Percentiles rank a stretch among this genome's conserved stretches.
phyloP scores from a whole-genome alignment of 345 rosid genomes.

The Salix viminalis region DNA sequence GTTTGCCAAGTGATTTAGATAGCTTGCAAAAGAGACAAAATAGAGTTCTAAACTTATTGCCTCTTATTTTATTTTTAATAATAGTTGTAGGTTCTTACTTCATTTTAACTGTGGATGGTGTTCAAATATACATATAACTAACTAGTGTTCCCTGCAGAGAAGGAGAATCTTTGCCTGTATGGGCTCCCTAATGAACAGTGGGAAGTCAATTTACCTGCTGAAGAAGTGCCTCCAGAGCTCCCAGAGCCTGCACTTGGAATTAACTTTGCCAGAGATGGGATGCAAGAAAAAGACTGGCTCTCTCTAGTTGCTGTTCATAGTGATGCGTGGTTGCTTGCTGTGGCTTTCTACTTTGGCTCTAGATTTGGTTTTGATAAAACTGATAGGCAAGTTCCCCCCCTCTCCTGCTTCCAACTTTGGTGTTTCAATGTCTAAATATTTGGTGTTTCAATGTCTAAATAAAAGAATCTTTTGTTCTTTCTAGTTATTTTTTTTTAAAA shows the following conservation, averaged over 20 bases:
- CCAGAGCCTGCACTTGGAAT: constrained; percentile 33
- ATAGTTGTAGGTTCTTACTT: background rate
- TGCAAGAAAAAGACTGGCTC: constrained; percentile 34
- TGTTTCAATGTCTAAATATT: background rate
- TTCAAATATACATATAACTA: constrained; percentile 2
- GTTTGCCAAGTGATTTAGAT: background rate
- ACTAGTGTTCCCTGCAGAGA: constrained; percentile 13
- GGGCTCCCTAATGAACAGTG: constrained; percentile 30
- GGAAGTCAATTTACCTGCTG: constrained; percentile 33
- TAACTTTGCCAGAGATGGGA: constrained; percentile 32
- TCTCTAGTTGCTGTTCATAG: constrained; percentile 30
- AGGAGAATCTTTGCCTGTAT: constrained; percentile 30
- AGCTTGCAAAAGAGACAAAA: background rate
- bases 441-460: background rate
- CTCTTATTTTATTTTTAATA: too few species aligned
- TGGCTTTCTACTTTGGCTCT: constrained; percentile 31
- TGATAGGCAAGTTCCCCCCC: constrained; percentile 10
- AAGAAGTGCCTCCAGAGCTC: constrained; percentile 32
- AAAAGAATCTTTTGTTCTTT: background rate
- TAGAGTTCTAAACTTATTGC: background rate
- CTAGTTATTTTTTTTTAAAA: background rate
- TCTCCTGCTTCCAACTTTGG: background rate
- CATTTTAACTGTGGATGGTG: constrained; percentile 2
- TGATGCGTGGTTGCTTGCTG: constrained; percentile 31
- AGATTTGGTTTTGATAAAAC: constrained; percentile 31